phyloP scores from a whole-genome alignment of 139 green algal genomes.

The Auxenochlorella protothecoides region DNA sequence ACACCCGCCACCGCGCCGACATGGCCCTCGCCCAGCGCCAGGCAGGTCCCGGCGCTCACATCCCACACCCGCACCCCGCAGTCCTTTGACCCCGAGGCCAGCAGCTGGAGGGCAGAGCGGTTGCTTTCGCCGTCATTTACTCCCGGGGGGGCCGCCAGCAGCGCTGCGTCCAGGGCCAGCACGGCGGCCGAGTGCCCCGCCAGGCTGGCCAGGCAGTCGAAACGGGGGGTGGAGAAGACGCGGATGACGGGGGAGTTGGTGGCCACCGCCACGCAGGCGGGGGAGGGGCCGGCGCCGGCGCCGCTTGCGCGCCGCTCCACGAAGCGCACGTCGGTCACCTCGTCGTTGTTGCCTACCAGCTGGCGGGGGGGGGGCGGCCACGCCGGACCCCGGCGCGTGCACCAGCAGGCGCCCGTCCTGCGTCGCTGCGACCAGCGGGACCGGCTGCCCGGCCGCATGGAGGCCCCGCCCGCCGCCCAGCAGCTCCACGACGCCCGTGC shows the following conservation, averaged over 20 bases:
- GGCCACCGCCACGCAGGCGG: constrained; percentile 56
- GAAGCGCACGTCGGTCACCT: constrained; percentile 83
- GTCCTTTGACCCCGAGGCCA: constrained; percentile 80
- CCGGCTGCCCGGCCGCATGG: too few species aligned
- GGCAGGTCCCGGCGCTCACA: constrained; percentile 28
- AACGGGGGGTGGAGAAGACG: constrained; percentile 51
- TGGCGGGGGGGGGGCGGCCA: constrained; percentile 25
- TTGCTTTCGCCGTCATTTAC: not conserved
- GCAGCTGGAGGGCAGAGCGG: constrained; percentile 6
- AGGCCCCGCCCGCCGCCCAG: too few species aligned
- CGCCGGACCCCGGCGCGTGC: not conserved
- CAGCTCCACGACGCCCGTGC: too few species aligned
- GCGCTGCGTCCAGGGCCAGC: constrained; percentile 41
- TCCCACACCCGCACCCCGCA: constrained; percentile 77
- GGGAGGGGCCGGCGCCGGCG: constrained; percentile 3
- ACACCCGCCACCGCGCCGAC: constrained; percentile 71
- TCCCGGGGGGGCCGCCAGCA: not conserved
- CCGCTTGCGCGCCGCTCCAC: constrained; percentile 8
- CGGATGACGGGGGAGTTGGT: constrained; percentile 70
- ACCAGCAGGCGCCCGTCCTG: constrained; percentile 2
- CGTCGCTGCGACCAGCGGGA: not conserved
- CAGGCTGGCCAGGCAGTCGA: constrained; percentile 44
- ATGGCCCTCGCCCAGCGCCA: constrained; percentile 66
- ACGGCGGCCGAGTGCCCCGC: constrained; percentile 54
- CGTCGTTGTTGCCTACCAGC: constrained; percentile 85